Evolutionary conservation across 2,329 filamentous ascomycete genomes (phyloP).

Genomic region (Trichoderma koningii): DNA sequence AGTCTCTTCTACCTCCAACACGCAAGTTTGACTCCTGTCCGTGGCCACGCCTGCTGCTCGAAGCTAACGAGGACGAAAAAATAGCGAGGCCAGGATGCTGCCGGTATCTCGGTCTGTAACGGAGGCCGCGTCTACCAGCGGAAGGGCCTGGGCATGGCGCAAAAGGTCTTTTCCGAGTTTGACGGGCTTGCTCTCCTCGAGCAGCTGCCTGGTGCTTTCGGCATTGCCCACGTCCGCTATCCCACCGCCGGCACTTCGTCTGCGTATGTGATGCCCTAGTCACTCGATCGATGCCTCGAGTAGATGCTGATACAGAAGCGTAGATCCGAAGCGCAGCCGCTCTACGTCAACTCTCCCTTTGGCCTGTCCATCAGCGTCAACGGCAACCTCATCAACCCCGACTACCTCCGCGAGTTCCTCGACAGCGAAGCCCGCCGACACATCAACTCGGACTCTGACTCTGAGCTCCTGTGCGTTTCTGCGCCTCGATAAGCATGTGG

Average conservation of each 20-base stretch:
- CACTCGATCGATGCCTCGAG: constrained; percentile 4
- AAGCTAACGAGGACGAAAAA: background rate
- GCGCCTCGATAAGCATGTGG: background rate
- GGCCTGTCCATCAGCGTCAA: constrained; percentile 83
- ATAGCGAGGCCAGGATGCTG: constrained; percentile 53
- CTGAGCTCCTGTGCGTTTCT: constrained; percentile 52
- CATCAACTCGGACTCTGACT: constrained; percentile 89
- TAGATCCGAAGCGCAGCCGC: constrained; percentile 86
- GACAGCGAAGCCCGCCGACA: constrained; percentile 80
- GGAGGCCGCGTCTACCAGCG: constrained; percentile 84
- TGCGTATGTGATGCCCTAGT: constrained; percentile 35
- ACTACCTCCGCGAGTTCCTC: constrained; percentile 68
- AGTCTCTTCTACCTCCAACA: constrained; percentile 20
- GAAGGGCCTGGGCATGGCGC: constrained; percentile 83
- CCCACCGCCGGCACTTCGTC: constrained; percentile 81
- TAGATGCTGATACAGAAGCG: constrained; percentile 39
- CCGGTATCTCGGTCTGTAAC: constrained; percentile 75
- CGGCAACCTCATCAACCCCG: constrained; percentile 81
- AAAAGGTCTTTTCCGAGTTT: constrained; percentile 35
- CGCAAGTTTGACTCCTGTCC: background rate
- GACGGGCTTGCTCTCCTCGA: constrained; percentile 39
- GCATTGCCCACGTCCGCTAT: constrained; percentile 80
- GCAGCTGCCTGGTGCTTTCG: constrained; percentile 65
- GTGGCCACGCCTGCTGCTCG: background rate
- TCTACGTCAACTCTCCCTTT: constrained; percentile 83